phyloP scores from a whole-genome alignment of 2,329 filamentous ascomycete genomes.

The Colletotrichum trifolii region DNA sequence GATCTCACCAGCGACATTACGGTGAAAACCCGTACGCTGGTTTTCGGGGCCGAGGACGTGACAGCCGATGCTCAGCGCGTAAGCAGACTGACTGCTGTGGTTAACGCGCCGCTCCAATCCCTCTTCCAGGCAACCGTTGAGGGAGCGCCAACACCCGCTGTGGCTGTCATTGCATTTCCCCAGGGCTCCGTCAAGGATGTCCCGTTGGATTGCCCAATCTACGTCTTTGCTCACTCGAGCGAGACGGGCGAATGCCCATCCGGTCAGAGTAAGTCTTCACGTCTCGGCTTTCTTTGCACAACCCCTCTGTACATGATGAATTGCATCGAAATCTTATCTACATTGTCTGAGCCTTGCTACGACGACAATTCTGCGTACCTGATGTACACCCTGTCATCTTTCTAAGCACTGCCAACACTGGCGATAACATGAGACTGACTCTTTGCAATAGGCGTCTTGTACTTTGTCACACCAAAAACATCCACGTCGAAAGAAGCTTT shows the following conservation, averaged over 20 bases:
- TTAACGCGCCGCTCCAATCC: slow-evolving; percentile 71
- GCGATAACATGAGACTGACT: slow-evolving; percentile 43
- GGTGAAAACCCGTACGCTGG: slow-evolving; percentile 65
- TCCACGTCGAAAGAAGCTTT: slow-evolving; percentile 50
- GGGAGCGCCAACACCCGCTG: slow-evolving; percentile 79
- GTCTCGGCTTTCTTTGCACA: slow-evolving; percentile 26
- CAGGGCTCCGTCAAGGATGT: slow-evolving; percentile 55
- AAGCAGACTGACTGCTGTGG: slow-evolving; percentile 73
- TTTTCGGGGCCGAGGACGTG: slow-evolving; percentile 55
- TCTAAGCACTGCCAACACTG: slow-evolving; percentile 3
- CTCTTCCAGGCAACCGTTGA: slow-evolving; percentile 80
- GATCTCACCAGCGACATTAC: slow-evolving; percentile 67
- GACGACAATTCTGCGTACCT: slow-evolving; percentile 89
- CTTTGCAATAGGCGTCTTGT: slow-evolving; percentile 43
- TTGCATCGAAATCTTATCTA: slow-evolving; percentile 94
- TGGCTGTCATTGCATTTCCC: slow-evolving; percentile 76
- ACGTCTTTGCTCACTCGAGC: slow-evolving; percentile 80
- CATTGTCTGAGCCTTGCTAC: slow-evolving; percentile 95
- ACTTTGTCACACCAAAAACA: slow-evolving; percentile 52
- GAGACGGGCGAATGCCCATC: slow-evolving; percentile 92
- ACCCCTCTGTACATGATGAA: slow-evolving; percentile 79
- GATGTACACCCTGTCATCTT: slow-evolving; percentile 64
- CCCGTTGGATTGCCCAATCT: slow-evolving; percentile 60
- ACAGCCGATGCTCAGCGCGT: slow-evolving; percentile 49
- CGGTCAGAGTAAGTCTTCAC: slow-evolving; percentile 83